Percentiles rank a stretch among this genome's conserved stretches.
phyloP scores from a whole-genome alignment of 352 stramenopile genomes.

The Phytophthora cactorum region DNA sequence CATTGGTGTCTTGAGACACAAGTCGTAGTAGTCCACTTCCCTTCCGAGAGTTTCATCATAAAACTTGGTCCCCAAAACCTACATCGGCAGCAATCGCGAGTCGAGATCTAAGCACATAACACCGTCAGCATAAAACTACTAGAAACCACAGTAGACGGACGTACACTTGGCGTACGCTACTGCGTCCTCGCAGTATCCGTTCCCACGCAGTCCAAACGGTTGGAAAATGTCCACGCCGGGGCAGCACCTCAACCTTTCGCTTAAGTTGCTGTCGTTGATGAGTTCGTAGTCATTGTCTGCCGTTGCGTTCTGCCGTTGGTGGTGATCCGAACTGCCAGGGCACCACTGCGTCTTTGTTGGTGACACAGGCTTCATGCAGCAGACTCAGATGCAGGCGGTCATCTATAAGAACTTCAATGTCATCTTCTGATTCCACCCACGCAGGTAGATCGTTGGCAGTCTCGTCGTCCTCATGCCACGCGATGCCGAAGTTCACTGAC shows the following conservation, averaged over 20 bases:
- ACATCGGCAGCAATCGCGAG: no score
- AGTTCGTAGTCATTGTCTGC: conserved; percentile 12
- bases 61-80: no score
- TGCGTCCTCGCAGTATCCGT: conserved; percentile 77
- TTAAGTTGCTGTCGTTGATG: conserved; percentile 38
- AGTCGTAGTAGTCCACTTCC: no score
- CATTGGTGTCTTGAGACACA: no score
- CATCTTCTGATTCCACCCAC: conserved; percentile 5
- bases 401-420: conserved; percentile 10
- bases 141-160: conserved; percentile 3
- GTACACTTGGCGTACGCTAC: conserved; percentile 69
- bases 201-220: conserved; percentile 45
- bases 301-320: conserved; percentile 13
- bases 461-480: background rate
- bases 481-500: background rate
- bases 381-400: conserved; percentile 43
- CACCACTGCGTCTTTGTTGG: conserved; percentile 39
- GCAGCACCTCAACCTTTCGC: conserved; percentile 51
- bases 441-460: conserved; percentile 2
- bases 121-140: conserved; percentile 29
- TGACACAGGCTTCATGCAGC: conserved; percentile 45
- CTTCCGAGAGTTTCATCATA: no score
- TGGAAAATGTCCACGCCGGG: conserved; percentile 70
- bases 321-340: conserved; percentile 35
- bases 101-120: no score